Evolutionary conservation across 805 yeast genomes (phyloP), one percentile per base, ranked within the genome.

Genomic region (Huiozyma sinensis): DNA sequence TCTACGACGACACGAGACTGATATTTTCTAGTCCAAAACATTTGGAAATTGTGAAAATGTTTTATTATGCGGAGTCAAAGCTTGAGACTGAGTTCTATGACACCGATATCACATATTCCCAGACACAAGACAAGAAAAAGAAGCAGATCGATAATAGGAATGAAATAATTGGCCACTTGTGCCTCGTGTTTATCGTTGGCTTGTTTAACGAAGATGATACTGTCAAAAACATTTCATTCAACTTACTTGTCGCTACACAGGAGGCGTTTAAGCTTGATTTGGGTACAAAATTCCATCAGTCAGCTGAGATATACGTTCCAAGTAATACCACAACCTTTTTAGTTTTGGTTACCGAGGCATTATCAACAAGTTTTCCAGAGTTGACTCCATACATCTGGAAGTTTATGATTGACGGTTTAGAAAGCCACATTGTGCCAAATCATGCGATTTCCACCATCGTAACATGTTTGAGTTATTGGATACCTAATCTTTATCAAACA

Each of bases 181-280:
- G 81, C 43, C 77, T 81, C 47, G 73, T 81, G 27, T 75, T 75
- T 4, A 71, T 85, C 48, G 72, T 82, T 8, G 89, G 89, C 0
- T 62, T 86, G 40, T 64, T 83, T 6, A 73, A 80, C 5, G 67
- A 69, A 4, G 68, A 76, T 42, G 74, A 71, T 31, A 75, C 73
- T 3, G 76, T 84, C 5, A 70, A 86, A 50, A 66, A 73, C 6
- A 69, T 83, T 6, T 76, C 90, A 0, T 81, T 79, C 47, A 66
- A 72, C 30, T 64, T 86, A 5, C 65, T 83, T 51, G 73, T 79
- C 3, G 73, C 82, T 0, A 60, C 81, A 33, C 75, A 78, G 9
- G 61, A 69, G 6, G 70, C 77, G 13, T 81, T 77, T 57, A 68
- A 72, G 8, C 57, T 84, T 28, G 73, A 77, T 37, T 69, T 78